A percentile compares a stretch with the other conserved stretches of the same genome.
phyloP scores from a whole-genome alignment of 495 filamentous ascomycete species.

The Ramalina intermedia region DNA sequence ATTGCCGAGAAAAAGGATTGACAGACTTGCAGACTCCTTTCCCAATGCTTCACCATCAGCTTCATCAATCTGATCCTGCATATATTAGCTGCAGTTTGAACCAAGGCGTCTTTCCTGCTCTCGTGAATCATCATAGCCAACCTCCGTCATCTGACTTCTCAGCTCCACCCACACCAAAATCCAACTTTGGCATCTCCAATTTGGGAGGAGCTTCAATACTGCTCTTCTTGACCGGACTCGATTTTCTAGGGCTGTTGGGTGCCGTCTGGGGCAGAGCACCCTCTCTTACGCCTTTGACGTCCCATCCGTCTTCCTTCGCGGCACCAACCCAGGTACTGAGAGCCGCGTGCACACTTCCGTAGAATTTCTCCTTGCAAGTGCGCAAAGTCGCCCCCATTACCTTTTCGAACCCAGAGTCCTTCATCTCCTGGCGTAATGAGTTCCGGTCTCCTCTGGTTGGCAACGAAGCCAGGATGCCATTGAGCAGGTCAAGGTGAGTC shows the following conservation, averaged over 20 bases:
- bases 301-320: constrained; percentile 76
- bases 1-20: too few relatives aligned
- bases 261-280: constrained; percentile 30
- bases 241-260: constrained; percentile 27
- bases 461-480: constrained; percentile 76
- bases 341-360: constrained; percentile 75
- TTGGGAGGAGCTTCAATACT: constrained; percentile 30
- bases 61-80: too few relatives aligned
- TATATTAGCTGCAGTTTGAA: too few relatives aligned
- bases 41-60: too few relatives aligned
- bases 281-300: constrained; percentile 57
- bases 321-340: constrained; percentile 83
- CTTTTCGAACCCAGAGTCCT: constrained; percentile 82
- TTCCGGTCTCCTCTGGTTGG: constrained; percentile 63
- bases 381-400: constrained; percentile 70
- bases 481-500: constrained; percentile 81
- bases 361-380: constrained; percentile 96
- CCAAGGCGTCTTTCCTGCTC: too few relatives aligned
- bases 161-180: constrained; percentile 7
- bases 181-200: constrained; percentile 37
- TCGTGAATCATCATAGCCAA: constrained; percentile 10
- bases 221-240: constrained; percentile 30
- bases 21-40: too few relatives aligned
- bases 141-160: background rate
- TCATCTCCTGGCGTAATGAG: constrained; percentile 56